These are phyloP conservation scores for Candida fluviatilis DNA, from an alignment of 805 yeast species.

Conservation along the genomic window DNA sequence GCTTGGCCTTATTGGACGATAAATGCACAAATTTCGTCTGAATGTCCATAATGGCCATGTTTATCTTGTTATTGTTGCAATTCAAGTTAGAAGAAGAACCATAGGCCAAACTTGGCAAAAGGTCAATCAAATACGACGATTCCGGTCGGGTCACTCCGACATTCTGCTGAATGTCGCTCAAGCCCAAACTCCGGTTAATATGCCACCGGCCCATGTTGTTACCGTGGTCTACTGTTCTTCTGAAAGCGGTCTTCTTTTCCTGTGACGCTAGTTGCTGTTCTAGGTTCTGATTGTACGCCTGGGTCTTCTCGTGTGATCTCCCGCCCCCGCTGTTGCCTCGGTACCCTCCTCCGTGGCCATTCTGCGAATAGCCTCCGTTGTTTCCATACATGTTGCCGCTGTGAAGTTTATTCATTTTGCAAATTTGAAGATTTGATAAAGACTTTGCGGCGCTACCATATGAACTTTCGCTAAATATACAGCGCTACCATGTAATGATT, in stretches of 20 bases:
- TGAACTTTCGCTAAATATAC: too few relatives aligned
- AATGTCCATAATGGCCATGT: constrained; percentile 53
- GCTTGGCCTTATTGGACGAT: constrained; percentile 86
- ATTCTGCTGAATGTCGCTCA: constrained; percentile 30
- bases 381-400: constrained; percentile 2
- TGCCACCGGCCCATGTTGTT: constrained; percentile 66
- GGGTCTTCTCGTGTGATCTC: constrained; percentile 12
- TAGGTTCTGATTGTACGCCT: constrained; percentile 28
- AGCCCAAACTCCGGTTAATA: constrained; percentile 41
- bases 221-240: constrained; percentile 78
- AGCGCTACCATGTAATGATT: too few relatives aligned
- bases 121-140: constrained; percentile 56
- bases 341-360: not conserved
- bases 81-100: constrained; percentile 26
- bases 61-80: constrained; percentile 21
- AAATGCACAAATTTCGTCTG: constrained; percentile 85
- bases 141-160: constrained; percentile 64
- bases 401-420: not conserved
- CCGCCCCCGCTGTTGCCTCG: constrained; percentile 1
- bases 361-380: not conserved
- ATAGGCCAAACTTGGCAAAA: constrained; percentile 66
- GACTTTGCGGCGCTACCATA: too few relatives aligned
- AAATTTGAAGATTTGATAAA: too few relatives aligned
- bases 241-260: constrained; percentile 48
- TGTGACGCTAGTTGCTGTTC: constrained; percentile 44